phyloP scores from a whole-genome alignment of 1,139 yeast species.

The Suhomyces panamericanus region DNA sequence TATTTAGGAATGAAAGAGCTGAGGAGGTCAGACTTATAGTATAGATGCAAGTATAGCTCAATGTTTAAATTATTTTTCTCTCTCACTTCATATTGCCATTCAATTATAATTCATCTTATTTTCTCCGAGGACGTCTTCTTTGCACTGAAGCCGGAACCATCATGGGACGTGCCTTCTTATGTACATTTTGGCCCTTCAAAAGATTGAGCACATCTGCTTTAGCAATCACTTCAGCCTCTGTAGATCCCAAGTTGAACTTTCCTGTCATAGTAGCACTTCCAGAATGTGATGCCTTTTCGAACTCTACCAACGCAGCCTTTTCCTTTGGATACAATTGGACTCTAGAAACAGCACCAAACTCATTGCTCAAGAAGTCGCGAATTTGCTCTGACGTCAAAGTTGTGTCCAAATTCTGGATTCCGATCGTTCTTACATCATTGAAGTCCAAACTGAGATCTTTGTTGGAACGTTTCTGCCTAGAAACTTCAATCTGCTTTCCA shows the following conservation, averaged over 20 bases:
- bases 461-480: conserved; percentile 22
- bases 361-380: conserved; percentile 27
- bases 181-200: conserved; percentile 1
- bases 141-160: conserved; percentile 25
- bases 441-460: conserved; percentile 28
- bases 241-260: conserved; percentile 39
- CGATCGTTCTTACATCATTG: conserved; percentile 36
- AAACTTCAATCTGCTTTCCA: conserved; percentile 48
- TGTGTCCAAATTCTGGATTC: conserved; percentile 47
- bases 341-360: conserved; percentile 39
- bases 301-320: conserved; percentile 57
- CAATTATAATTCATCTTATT: not conserved
- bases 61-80: too few species aligned
- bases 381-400: conserved; percentile 48
- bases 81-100: too few species aligned
- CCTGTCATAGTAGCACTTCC: conserved; percentile 58
- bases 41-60: too few species aligned
- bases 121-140: conserved; percentile 11
- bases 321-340: conserved; percentile 49
- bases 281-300: conserved; percentile 45
- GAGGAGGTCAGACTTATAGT: too few species aligned
- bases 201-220: conserved; percentile 30
- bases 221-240: conserved; percentile 35
- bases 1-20: too few species aligned
- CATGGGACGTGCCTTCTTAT: conserved; percentile 7